Evolutionary conservation across 2,329 filamentous ascomycete genomes (phyloP).

Genomic region (Neofusicoccum cordaticola): DNA sequence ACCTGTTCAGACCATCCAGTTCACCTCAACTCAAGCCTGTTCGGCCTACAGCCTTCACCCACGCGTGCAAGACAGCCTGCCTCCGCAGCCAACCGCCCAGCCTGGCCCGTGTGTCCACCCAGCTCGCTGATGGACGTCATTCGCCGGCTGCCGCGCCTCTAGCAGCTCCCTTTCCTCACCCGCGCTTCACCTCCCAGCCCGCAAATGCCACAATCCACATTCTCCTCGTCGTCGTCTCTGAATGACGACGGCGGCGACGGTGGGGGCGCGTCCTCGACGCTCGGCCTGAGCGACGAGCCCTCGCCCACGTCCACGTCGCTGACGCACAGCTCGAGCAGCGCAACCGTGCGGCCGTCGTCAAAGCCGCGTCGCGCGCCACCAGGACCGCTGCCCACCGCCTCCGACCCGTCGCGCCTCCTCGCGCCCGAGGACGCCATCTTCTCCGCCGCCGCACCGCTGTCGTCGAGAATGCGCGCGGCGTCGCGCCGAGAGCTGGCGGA

Average conservation of each 20-base stretch:
- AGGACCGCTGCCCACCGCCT: neutral
- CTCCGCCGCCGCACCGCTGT: neutral
- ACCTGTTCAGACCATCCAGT: too few species aligned
- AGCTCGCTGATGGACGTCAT: neutral
- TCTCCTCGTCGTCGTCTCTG: neutral
- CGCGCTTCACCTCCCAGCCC: too few species aligned
- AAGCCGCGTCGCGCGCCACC: neutral
- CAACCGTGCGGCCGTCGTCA: neutral
- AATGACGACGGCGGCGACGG: neutral
- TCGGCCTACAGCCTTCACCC: too few species aligned
- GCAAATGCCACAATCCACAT: neutral
- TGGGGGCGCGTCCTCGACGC: neutral
- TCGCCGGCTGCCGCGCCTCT: neutral
- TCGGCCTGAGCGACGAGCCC: neutral
- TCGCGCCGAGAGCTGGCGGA: too few species aligned
- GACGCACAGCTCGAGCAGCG: slow-evolving; percentile 7
- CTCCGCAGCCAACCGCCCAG: too few species aligned
- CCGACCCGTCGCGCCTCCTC: slow-evolving; percentile 51
- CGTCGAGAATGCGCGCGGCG: too few species aligned
- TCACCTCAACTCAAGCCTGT: too few species aligned
- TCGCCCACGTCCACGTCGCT: neutral
- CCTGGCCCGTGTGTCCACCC: neutral
- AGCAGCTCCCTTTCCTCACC: neutral
- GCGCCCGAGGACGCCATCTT: slow-evolving; percentile 81
- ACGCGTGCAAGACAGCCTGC: too few species aligned